Conservation (phyloP, 1,284 basidiomycete species). For the Ustilago loliicola region DNA sequence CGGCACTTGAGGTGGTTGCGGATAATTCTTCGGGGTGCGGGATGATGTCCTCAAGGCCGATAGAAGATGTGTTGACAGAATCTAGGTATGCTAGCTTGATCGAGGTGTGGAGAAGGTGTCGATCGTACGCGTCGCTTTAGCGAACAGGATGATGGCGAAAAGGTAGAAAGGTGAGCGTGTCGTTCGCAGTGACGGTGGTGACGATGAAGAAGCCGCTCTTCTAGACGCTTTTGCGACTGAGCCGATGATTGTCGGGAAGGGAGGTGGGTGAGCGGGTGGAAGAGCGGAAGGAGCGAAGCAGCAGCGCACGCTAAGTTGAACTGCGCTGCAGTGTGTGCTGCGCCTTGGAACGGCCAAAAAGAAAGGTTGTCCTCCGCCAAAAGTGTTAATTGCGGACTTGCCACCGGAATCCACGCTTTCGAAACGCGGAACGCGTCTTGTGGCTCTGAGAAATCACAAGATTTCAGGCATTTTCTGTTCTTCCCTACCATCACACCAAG, state of each 20-base stretch:
- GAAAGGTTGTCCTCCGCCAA: slow-evolving; percentile 1
- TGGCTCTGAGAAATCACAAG: slow-evolving; percentile 1
- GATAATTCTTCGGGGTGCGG: too few relatives aligned
- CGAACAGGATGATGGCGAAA: background rate
- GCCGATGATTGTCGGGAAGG: background rate
- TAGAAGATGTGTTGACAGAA: background rate
- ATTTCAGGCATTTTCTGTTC: background rate
- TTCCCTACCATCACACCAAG: slow-evolving; percentile 7
- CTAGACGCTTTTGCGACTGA: background rate
- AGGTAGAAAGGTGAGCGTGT: background rate
- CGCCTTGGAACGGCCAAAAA: background rate
- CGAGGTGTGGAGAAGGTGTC: too few relatives aligned
- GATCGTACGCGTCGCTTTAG: background rate
- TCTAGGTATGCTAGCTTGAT: background rate
- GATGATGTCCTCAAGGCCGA: too few relatives aligned
- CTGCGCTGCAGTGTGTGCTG: slow-evolving; percentile 3
- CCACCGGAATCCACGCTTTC: slow-evolving; percentile 18
- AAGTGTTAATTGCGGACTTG: slow-evolving; percentile 48
- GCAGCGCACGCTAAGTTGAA: background rate
- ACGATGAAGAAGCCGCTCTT: background rate
- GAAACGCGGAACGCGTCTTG: slow-evolving; percentile 41
- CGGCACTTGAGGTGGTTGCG: too few relatives aligned
- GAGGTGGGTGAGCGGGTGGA: background rate
- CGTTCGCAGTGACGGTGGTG: background rate
- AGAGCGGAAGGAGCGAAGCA: background rate